These are phyloP conservation scores for Phytophthora chlamydospora DNA, from an alignment of 352 stramenopile species.

Conservation along the genomic window DNA sequence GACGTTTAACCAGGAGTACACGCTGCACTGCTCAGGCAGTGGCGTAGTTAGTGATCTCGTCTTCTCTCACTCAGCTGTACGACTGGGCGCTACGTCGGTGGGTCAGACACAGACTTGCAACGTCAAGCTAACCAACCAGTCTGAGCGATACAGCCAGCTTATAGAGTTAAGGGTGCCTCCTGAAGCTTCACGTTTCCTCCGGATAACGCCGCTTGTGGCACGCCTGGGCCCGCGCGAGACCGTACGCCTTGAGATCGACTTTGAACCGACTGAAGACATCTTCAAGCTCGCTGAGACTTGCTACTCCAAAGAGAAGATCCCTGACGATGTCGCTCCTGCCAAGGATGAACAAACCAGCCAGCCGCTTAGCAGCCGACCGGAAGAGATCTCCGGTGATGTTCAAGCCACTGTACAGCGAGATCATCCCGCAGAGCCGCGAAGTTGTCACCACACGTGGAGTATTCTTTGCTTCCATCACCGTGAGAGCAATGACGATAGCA, in stretches of 20 bases:
- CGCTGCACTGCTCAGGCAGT: slow-evolving; percentile 35
- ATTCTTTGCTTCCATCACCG: slow-evolving; percentile 68
- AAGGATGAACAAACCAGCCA: not conserved
- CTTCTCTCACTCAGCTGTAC: slow-evolving; percentile 45
- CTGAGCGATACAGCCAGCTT: slow-evolving; percentile 23
- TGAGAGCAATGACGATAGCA: slow-evolving; percentile 10
- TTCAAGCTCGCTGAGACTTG: slow-evolving; percentile 40
- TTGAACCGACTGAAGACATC: slow-evolving; percentile 54
- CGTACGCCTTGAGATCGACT: slow-evolving; percentile 85
- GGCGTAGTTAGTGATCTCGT: slow-evolving; percentile 34
- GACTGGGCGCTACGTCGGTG: slow-evolving; percentile 44
- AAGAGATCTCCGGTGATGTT: not conserved
- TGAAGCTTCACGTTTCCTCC: slow-evolving; percentile 42
- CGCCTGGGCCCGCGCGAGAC: slow-evolving; percentile 46
- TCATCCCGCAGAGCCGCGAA: slow-evolving; percentile 53
- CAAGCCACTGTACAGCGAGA: not conserved
- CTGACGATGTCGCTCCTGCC: not conserved
- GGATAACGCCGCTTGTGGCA: slow-evolving; percentile 72
- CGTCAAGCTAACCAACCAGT: slow-evolving; percentile 41
- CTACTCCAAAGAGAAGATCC: slow-evolving; percentile 13
- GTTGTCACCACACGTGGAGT: slow-evolving; percentile 80
- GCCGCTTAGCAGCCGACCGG: not conserved
- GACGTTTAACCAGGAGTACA: slow-evolving; percentile 48
- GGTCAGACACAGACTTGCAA: slow-evolving; percentile 44
- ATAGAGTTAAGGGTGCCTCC: slow-evolving; percentile 40